Base-by-base conservation (phyloP, 2,329 filamentous ascomycete genomes). In the Sporothrix pseudoabietina region DNA sequence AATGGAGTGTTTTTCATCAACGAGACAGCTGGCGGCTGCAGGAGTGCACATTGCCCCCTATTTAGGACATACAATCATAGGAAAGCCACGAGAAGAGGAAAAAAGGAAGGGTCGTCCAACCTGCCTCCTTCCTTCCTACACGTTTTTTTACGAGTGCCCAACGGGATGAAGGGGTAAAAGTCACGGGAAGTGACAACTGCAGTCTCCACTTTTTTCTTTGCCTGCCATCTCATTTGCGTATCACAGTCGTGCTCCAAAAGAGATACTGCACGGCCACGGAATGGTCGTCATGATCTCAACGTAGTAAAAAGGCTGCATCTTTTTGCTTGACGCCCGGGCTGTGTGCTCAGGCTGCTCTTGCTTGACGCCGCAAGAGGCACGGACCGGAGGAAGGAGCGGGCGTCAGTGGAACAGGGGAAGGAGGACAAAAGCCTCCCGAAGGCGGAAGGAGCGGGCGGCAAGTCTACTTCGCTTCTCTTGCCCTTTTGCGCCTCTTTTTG, bases 401-500 rank as follows among this genome's bases (percentile, higher is more conserved):
- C 55, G 16, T n/a, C 14, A 14, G 35, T 44, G 59, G 35, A 35
- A 63, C 8, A 63, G 39, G 59, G 49, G n/a, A 22, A 35, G 32
- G 59, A 66, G 6, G 14, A 10, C 14, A 30, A 22, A 6, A 54
- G 47, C 19, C 14, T 16, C n/a, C 39, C 41, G 39, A 49, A 66
- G 63, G 63, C n/a, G 22, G 39, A 63, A 44, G 59, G 32, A 63
- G 59, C 59, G 55, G 54, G 55, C 55, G 55, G 55, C 55, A 59
- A 63, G 22, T 63, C 35, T 22, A 47, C 32, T 30, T 66, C 41
- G 63, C 63, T 49, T 49, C 63, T 49, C 22, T 49, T 66, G 6
- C 63, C 63, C 41, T 12, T 49, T 47, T 47, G n/a, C 22, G 19
- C 63, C 41, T 66, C 6, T 19, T 66, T 22, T 41, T 49, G 19